Base-by-base conservation (phyloP, 176 grass and related monocot genomes). In the Secale cereale region DNA sequence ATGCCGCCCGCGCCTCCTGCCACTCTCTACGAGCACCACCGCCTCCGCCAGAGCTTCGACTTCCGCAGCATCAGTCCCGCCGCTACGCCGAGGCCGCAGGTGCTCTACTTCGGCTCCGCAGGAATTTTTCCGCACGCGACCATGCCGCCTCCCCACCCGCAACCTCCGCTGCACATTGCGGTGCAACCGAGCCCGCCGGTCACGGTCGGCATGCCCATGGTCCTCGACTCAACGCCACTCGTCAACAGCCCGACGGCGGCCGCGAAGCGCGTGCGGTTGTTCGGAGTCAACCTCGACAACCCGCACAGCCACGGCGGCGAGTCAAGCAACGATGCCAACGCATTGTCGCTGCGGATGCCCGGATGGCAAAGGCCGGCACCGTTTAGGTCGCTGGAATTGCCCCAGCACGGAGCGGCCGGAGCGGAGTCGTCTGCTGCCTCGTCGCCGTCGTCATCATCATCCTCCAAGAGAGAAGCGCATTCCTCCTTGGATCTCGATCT, bases 401-500 rank as follows among this genome's bases (percentile, higher is more conserved):
- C 91, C 50, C 91, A 79, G 1, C 84, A 78, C n/a, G 76, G 52
- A 3, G 17, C 32, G 19, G 57, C 35, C 12, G 89, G 61, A 10
- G 54, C 50, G 6, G 92, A 84, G 26, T 87, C 82, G 8, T 85
- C 91, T 7, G 84, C 85, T 3, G 87, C 84, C 25, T 84, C 83
- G 7, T 89, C 88, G 22, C 89, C 87, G 3, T 97, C 89, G 1
- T 78, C 93, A 1, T 94, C 97, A 15, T 92, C 91, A 16, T 92
- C 94, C 13, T 86, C 97, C 28, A 91, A 85, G 70, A 86, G 88
- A 82, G 97, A 92, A 83, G 89, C 78, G 14, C 94, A 92, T 71
- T 92, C 94, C 32, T 92, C 97, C 14, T 86, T 99, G 88, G 92
- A 99, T 94, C 97, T 92, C 81, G 97, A 99, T 94, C 91, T 96